These are phyloP conservation scores for Pleurotus pulmonarius DNA, from an alignment of 768 basidiomycete genomes.

Conservation along the genomic window DNA sequence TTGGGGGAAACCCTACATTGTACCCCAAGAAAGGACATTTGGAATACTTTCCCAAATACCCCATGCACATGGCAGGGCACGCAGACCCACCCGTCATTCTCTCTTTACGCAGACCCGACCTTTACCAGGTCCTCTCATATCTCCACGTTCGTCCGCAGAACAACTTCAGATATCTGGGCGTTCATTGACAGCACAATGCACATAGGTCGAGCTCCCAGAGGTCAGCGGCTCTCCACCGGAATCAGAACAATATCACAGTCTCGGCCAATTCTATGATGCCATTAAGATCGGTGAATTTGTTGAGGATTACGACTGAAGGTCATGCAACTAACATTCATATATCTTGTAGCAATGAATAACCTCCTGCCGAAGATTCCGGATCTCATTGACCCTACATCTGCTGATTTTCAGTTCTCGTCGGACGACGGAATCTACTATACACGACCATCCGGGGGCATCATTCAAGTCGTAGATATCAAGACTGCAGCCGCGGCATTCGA, in stretches of 20 bases:
- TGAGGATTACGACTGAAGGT: background rate
- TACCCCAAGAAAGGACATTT: conserved; percentile 12
- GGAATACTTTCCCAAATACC: conserved; percentile 16
- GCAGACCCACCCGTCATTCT: conserved; percentile 7
- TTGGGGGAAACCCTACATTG: conserved; percentile 18
- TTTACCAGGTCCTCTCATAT: conserved; percentile 3
- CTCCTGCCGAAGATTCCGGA: background rate
- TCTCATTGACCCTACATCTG: background rate
- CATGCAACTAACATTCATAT: background rate
- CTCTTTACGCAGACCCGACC: background rate
- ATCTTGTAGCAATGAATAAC: background rate
- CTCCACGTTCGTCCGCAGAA: background rate
- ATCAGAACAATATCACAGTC: conserved; percentile 10
- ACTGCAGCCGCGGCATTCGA: conserved; percentile 15
- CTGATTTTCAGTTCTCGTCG: background rate
- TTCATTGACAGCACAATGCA: background rate
- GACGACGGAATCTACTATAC: background rate
- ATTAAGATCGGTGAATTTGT: conserved; percentile 5
- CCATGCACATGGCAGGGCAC: conserved; percentile 13
- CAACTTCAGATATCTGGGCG: background rate
- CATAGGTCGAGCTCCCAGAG: conserved; percentile 11
- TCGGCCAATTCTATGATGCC: conserved; percentile 13
- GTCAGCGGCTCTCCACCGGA: conserved; percentile 7
- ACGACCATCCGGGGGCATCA: background rate
- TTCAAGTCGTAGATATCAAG: conserved; percentile 13